Base-by-base conservation (phyloP, 768 basidiomycete genomes). In the Hericium coralloides region DNA sequence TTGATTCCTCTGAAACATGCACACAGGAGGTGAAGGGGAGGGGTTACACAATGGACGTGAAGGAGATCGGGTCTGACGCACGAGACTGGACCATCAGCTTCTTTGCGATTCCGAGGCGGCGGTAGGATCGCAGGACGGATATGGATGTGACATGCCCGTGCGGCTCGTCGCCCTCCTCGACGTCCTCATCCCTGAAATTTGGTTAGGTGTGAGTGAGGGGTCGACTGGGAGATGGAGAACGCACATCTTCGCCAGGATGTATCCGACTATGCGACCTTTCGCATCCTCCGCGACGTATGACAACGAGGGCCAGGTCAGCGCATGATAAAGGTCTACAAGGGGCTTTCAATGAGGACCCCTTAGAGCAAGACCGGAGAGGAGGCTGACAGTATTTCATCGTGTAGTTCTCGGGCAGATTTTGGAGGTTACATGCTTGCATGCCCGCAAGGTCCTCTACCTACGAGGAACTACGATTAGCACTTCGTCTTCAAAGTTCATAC, bases 101-200 rank as follows among this genome's bases (percentile, higher is more conserved):
- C 73, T 94, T 95, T 15, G 95, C 95, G 2, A 98, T 70, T 8
- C 95, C 95, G 6, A 97, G 76, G n/a, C 95, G 80, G 47, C 95
- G 78, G 66, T 97, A 92, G 14, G 90, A 85, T 58, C 95, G 79
- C 37, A 98, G 74, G 2, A 98, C 95, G 0, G 93, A 95, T 66
- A 98, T 98, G 4, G 95, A 97, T 14, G 94, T 98, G 66, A 98
- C 91, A 65, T 98, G 95, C 0, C 95, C 95, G 61, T 94, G 89
- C 0, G 82, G 76, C 22, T 83, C 79, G 22, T 79, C 77, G 1
- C 78, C 77, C 25, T 83, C 81, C 52, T 86, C 72, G 12, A 74
- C 68, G 12, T 82, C 82, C 56, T 79, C 79, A 58, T 91, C 88
- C 84, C 87, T 89, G 63, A 22, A 31, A 59, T 25, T 9, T 18